phyloP scores from a whole-genome alignment of 2,329 filamentous ascomycete genomes.

The Colletotrichum sp. region DNA sequence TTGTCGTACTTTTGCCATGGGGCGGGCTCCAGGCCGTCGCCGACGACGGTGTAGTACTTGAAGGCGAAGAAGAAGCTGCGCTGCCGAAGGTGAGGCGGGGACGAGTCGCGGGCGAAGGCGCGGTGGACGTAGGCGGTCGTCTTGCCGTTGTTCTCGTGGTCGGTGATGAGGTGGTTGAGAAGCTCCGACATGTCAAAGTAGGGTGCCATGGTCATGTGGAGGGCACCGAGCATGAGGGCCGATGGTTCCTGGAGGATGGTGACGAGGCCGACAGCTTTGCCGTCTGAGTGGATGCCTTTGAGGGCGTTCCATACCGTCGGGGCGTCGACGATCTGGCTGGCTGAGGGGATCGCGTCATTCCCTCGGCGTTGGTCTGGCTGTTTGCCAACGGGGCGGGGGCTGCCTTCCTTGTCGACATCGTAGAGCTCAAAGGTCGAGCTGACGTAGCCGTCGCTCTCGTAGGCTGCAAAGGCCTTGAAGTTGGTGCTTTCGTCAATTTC shows the following conservation, averaged over 20 bases:
- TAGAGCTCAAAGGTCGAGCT: constrained; percentile 64
- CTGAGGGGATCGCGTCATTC: constrained; percentile 38
- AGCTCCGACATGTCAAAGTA: constrained; percentile 69
- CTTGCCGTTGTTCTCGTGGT: constrained; percentile 46
- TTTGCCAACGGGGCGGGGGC: constrained; percentile 30
- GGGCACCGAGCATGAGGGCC: constrained; percentile 62
- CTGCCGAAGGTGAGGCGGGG: constrained; percentile 51
- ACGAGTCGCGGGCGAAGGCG: constrained; percentile 40
- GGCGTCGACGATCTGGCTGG: constrained; percentile 41
- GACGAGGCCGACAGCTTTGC: constrained; percentile 59
- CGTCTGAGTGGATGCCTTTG: constrained; percentile 38
- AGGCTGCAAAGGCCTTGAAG: constrained; percentile 38
- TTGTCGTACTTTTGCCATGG: constrained; percentile 64
- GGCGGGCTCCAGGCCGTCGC: constrained; percentile 59
- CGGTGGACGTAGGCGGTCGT: constrained; percentile 55
- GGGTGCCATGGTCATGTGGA: constrained; percentile 62
- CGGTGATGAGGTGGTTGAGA: constrained; percentile 57
- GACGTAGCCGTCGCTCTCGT: constrained; percentile 42
- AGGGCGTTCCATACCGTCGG: constrained; percentile 47
- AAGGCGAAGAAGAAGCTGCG: constrained; percentile 67
- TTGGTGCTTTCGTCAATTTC: constrained; percentile 36
- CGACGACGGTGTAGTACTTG: constrained; percentile 69
- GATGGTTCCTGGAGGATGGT: constrained; percentile 65
- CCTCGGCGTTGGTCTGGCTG: neutral
- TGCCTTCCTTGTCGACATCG: constrained; percentile 54